A percentile compares a stretch with the other conserved stretches of the same genome.
Conservation (phyloP, 1,284 basidiomycete species). For the Paramarasmius palmivorus region DNA sequence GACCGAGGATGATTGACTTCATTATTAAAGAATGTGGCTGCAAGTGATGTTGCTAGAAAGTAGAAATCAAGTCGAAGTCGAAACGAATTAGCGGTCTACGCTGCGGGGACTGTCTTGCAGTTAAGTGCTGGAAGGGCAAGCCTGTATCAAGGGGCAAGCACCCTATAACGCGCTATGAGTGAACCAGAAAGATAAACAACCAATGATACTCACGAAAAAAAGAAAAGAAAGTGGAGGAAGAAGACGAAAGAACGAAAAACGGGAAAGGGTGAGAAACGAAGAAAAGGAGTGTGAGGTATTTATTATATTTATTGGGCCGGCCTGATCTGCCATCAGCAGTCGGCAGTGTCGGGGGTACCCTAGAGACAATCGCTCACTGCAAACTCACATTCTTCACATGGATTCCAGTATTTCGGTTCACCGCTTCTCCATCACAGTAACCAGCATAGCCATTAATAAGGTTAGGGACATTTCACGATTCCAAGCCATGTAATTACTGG, state of each 20-base stretch:
- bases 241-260: constrained; percentile 41
- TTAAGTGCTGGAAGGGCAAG: constrained; percentile 32
- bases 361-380: constrained; percentile 4
- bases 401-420: constrained; percentile 17
- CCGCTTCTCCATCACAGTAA: constrained; percentile 1
- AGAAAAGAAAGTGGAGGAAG: constrained; percentile 41
- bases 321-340: background rate
- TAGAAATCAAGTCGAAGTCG: constrained; percentile 38
- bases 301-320: constrained; percentile 2
- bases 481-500: constrained; percentile 11
- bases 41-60: constrained; percentile 32
- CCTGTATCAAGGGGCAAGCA: constrained; percentile 40
- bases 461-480: constrained; percentile 4
- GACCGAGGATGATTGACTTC: constrained; percentile 60
- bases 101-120: constrained; percentile 66
- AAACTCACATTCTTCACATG: constrained; percentile 23
- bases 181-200: constrained; percentile 6
- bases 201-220: constrained; percentile 16
- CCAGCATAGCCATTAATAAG: constrained; percentile 8
- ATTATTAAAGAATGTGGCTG: constrained; percentile 49
- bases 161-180: constrained; percentile 28
- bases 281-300: constrained; percentile 15
- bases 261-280: constrained; percentile 33
- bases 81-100: constrained; percentile 69
- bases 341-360: background rate